Conservation (phyloP, 2,329 filamentous ascomycete genomes). For the Clonostachys sp. region DNA sequence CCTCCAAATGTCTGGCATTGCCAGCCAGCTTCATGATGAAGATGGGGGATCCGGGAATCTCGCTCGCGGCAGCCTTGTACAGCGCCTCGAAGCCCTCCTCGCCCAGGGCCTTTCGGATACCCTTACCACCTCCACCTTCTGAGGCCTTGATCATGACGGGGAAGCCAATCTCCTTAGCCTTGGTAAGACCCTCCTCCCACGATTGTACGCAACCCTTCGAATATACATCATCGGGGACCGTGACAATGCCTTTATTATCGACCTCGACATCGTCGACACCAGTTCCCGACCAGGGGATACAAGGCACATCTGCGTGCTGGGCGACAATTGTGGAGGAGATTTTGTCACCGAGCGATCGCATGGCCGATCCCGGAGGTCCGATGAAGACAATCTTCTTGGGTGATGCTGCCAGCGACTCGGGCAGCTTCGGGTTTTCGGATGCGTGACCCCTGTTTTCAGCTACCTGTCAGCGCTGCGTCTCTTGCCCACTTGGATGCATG, state of each 20-base stretch:
- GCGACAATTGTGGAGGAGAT: constrained; percentile 99
- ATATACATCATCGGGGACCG: constrained; percentile 81
- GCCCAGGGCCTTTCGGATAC: constrained; percentile 88
- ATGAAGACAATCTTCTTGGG: constrained; percentile 99
- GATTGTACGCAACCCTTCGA: constrained; percentile 86
- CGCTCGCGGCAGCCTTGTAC: constrained; percentile 93
- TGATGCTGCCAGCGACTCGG: constrained; percentile 91
- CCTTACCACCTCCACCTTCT: constrained; percentile 97
- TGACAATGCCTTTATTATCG: constrained; percentile 83
- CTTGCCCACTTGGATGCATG: too few species aligned
- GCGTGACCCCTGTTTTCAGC: constrained; percentile 72
- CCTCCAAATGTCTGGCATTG: constrained; percentile 93
- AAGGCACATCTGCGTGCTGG: constrained; percentile 92
- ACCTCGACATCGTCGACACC: constrained; percentile 79
- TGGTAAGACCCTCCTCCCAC: constrained; percentile 83
- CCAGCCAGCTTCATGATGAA: constrained; percentile 99
- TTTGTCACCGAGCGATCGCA: constrained; percentile 99
- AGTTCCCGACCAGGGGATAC: constrained; percentile 98
- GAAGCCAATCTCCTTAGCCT: constrained; percentile 89
- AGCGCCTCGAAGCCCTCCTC: constrained; percentile 82
- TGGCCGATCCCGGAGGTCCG: constrained; percentile 92
- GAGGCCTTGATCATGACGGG: constrained; percentile 99
- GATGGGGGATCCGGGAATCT: constrained; percentile 97
- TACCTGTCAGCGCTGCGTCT: background rate
- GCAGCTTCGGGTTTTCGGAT: constrained; percentile 96